phyloP scores from a whole-genome alignment of 2,329 filamentous ascomycete genomes.

The Cordyceps pruinosa region DNA sequence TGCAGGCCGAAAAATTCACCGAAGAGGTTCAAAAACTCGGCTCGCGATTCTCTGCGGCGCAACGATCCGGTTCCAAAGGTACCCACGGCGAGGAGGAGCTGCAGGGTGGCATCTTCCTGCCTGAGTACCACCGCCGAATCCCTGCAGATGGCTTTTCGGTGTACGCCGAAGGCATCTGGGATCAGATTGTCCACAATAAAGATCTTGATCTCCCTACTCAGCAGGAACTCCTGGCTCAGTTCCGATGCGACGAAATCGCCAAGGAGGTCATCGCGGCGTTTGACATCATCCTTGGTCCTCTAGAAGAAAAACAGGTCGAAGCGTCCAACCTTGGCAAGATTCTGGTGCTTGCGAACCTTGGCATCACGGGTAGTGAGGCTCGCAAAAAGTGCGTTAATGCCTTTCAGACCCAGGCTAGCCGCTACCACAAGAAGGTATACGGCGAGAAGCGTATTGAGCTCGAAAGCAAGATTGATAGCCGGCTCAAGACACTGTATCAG shows the following conservation, averaged over 20 bases:
- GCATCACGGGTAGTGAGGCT: conserved; percentile 63
- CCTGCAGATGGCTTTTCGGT: conserved; percentile 94
- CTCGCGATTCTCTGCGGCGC: conserved; percentile 73
- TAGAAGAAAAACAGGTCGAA: conserved; percentile 81
- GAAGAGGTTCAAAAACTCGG: conserved; percentile 74
- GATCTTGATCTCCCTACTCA: conserved; percentile 94
- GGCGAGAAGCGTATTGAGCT: conserved; percentile 77
- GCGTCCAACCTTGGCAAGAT: conserved; percentile 65
- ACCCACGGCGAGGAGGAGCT: conserved; percentile 62
- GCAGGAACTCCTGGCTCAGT: conserved; percentile 93
- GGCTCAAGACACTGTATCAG: conserved; percentile 80
- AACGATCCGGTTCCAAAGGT: conserved; percentile 59
- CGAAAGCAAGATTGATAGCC: conserved; percentile 77
- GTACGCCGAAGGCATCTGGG: conserved; percentile 93
- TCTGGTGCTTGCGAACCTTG: conserved; percentile 67
- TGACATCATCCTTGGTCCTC: conserved; percentile 70
- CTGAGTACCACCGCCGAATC: conserved; percentile 92
- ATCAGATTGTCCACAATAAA: conserved; percentile 98
- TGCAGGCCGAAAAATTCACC: conserved; percentile 87
- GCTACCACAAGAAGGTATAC: conserved; percentile 96
- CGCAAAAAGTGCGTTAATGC: conserved; percentile 67
- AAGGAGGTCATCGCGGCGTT: conserved; percentile 81
- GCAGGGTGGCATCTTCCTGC: conserved; percentile 76
- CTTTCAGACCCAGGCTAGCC: conserved; percentile 86
- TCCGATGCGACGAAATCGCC: conserved; percentile 94